phyloP scores from a whole-genome alignment of 345 rosid species.

The Eucalyptus tenuipes region DNA sequence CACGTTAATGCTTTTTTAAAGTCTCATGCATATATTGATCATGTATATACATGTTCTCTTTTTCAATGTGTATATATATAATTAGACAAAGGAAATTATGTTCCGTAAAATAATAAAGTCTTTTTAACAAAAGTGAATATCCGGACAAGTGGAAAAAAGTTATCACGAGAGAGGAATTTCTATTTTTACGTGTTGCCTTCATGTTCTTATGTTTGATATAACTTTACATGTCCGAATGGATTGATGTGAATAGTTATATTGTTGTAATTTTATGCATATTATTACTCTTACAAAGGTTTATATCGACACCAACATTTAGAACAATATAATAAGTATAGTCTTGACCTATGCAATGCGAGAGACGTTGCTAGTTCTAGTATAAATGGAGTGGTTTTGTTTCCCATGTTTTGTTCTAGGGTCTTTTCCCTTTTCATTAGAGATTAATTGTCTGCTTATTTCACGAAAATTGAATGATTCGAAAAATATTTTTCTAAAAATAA shows the following conservation, averaged over 20 bases:
- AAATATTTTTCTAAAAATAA: too few species aligned
- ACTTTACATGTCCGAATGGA: neutral
- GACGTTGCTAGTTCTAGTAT: neutral
- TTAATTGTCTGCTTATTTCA: accelerated
- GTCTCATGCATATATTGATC: neutral
- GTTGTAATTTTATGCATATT: neutral
- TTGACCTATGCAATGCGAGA: neutral
- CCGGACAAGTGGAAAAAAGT: neutral
- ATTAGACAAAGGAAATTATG: neutral
- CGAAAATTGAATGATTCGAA: too few species aligned
- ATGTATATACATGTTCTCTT: neutral
- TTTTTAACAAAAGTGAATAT: neutral
- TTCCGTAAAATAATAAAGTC: neutral
- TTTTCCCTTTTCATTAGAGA: neutral
- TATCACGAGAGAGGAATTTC: neutral
- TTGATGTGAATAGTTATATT: neutral
- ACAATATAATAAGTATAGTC: neutral
- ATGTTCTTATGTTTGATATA: neutral
- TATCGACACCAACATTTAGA: neutral
- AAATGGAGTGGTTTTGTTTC: neutral
- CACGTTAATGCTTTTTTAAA: neutral
- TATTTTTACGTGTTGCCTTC: neutral
- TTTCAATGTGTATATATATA: neutral
- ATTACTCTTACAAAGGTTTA: neutral
- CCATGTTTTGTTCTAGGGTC: neutral